Percentiles rank a stretch among this genome's conserved stretches.
Conservation (phyloP, 345 rosid species). For the Punica granatum region DNA sequence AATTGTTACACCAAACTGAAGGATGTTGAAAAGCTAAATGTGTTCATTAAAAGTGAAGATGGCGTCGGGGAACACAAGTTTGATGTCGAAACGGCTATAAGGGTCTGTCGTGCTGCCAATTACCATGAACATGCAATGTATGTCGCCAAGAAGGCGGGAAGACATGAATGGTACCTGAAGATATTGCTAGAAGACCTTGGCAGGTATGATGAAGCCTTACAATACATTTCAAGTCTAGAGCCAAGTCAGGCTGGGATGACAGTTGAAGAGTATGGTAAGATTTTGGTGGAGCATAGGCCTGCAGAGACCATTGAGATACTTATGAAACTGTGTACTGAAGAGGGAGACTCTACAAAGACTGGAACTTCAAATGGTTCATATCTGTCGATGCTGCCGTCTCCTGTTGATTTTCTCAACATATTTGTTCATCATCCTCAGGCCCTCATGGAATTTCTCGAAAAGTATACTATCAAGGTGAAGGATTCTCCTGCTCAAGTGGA, state of each 20-base stretch:
- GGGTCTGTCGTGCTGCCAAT: conserved; percentile 97
- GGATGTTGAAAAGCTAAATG: conserved; percentile 86
- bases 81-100: conserved; percentile 95
- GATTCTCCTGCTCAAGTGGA: conserved; percentile 99
- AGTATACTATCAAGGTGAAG: conserved; percentile 66
- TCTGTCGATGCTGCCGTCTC: conserved; percentile 91
- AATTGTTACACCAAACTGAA: conserved; percentile 95
- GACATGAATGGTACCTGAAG: conserved; percentile 89
- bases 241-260: conserved; percentile 96
- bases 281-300: conserved; percentile 88
- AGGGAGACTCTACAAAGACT: conserved; percentile 37
- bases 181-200: conserved; percentile 93
- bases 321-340: conserved; percentile 84
- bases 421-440: conserved; percentile 81
- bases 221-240: conserved; percentile 85
- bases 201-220: conserved; percentile 89
- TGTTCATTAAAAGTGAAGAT: conserved; percentile 90
- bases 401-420: conserved; percentile 91
- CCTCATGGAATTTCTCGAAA: conserved; percentile 84
- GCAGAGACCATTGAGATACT: conserved; percentile 81
- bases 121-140: conserved; percentile 99
- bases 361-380: conserved; percentile 57
- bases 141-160: conserved; percentile 96
- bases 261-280: conserved; percentile 93
- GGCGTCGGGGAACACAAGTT: conserved; percentile 87